Evolutionary conservation across 305 asterid genomes (phyloP).

Genomic region (Fraxinus sp.): DNA sequence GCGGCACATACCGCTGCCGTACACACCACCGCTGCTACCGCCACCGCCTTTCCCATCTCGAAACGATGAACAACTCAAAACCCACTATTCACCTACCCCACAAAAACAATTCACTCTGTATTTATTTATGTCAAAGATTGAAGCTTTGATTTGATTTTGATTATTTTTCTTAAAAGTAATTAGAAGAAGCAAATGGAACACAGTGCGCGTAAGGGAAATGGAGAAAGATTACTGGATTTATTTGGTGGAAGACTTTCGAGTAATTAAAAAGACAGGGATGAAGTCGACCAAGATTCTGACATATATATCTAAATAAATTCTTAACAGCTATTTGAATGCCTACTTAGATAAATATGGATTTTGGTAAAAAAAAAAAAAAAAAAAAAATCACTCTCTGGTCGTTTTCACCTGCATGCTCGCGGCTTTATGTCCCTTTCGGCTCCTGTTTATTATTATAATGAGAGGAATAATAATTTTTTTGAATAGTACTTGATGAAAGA

Average conservation of each 20-base stretch:
- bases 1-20: constrained; percentile 65
- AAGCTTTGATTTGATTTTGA: constrained; percentile 17
- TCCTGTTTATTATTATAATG: no score
- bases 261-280: constrained; percentile 3
- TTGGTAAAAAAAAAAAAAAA: neutral
- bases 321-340: neutral
- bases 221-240: neutral
- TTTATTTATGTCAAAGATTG: constrained; percentile 11
- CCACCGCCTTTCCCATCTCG: constrained; percentile 58
- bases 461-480: no score
- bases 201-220: constrained; percentile 3
- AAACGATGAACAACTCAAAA: neutral
- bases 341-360: neutral
- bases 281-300: constrained; percentile 20
- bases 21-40: constrained; percentile 65
- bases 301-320: no score
- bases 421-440: no score
- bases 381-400: no score
- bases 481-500: no score
- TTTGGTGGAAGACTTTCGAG: neutral
- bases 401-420: no score
- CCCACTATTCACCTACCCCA: constrained; percentile 4
- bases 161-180: constrained; percentile 10
- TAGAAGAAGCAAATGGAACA: neutral
- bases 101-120: neutral